Percentiles rank a stretch among this genome's conserved stretches.
These are phyloP conservation scores for Picea abies DNA, from an alignment of 83 land plant genomes.

Conservation along the genomic window DNA sequence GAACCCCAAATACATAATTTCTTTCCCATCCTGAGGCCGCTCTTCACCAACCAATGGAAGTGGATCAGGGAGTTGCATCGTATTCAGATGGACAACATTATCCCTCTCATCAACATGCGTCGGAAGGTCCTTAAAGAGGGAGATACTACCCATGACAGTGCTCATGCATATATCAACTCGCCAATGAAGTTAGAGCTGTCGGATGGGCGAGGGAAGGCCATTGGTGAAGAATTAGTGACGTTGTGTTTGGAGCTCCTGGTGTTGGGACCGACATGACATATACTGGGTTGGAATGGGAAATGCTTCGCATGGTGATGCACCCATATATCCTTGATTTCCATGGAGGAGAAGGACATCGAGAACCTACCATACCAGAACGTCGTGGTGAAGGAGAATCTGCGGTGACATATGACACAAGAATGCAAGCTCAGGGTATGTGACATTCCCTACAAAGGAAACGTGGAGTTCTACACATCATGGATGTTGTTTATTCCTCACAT, in stretches of 20 bases:
- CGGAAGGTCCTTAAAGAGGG: constrained; percentile 37
- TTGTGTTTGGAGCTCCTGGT: constrained; percentile 15
- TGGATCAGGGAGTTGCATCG: constrained; percentile 36
- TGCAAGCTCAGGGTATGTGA: constrained; percentile 49
- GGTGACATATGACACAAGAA: constrained; percentile 60
- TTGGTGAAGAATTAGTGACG: constrained; percentile 58
- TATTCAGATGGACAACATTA: constrained; percentile 43
- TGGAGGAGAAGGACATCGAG: constrained; percentile 61
- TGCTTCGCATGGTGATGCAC: constrained; percentile 13
- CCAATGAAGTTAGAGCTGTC: constrained; percentile 50
- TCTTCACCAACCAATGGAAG: constrained; percentile 38
- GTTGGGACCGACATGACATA: constrained; percentile 17
- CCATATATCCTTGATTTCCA: constrained; percentile 20
- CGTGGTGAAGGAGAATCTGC: constrained; percentile 68
- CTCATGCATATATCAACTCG: constrained; percentile 56
- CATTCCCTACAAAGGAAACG: constrained; percentile 50
- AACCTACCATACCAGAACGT: constrained; percentile 69
- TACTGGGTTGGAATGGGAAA: constrained; percentile 18
- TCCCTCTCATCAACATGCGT: constrained; percentile 44
- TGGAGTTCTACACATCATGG: constrained; percentile 62
- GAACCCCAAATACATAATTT: constrained; percentile 54
- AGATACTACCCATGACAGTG: constrained; percentile 27
- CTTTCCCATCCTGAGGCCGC: constrained; percentile 48
- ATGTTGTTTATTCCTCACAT: constrained; percentile 55
- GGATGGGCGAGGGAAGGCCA: constrained; percentile 29